Conservation (phyloP, 306 rosid genomes). For the Cicer pinnatifidum region DNA sequence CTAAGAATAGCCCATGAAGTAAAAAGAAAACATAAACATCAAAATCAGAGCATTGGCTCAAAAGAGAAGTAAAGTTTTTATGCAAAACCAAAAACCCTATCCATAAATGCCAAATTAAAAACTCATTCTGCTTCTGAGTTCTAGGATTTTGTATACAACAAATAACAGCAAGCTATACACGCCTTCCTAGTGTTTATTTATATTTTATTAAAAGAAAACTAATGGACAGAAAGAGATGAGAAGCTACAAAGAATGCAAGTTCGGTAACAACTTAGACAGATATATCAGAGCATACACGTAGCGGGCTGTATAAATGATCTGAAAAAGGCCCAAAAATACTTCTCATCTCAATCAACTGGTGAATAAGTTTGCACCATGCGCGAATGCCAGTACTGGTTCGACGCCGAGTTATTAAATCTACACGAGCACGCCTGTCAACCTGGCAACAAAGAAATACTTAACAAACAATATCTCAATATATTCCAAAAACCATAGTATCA, state of each 20-base stretch:
- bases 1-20: not conserved
- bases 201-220: conserved; percentile 24
- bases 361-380: conserved; percentile 92
- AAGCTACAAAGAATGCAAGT: conserved; percentile 42
- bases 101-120: too few relatives aligned
- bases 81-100: too few relatives aligned
- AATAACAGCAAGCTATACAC: conserved; percentile 4
- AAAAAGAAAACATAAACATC: conserved; percentile 18
- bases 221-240: conserved; percentile 38
- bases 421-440: conserved; percentile 91
- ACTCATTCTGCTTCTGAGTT: not conserved
- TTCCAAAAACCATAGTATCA: conserved; percentile 35
- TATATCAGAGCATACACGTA: conserved; percentile 69
- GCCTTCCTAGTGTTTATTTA: conserved; percentile 18
- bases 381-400: conserved; percentile 69
- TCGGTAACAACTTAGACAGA: conserved; percentile 21
- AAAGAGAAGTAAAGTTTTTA: conserved; percentile 1
- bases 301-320: conserved; percentile 68
- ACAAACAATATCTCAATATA: conserved; percentile 44
- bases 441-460: conserved; percentile 51
- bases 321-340: conserved; percentile 86
- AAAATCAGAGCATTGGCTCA: conserved; percentile 29
- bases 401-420: conserved; percentile 63
- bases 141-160: conserved; percentile 7
- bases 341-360: conserved; percentile 81